These are phyloP conservation scores for Claviceps africana DNA, from an alignment of 2,329 filamentous ascomycete species.

Conservation along the genomic window DNA sequence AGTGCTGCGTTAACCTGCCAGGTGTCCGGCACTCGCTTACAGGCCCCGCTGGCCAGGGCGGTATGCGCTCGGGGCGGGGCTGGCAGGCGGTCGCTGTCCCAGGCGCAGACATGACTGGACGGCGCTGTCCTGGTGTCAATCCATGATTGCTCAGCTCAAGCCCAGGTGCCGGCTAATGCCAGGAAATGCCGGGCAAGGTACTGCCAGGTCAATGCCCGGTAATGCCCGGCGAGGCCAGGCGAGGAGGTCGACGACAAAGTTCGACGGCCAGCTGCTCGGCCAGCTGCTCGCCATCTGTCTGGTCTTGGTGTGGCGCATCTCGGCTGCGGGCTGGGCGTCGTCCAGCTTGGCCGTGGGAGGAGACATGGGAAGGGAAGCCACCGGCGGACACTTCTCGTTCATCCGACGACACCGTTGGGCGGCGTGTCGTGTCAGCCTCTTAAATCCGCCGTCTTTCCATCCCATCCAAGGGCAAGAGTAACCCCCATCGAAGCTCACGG, in stretches of 20 bases:
- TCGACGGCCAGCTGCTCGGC: not conserved
- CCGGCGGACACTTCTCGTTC: slow-evolving; percentile 2
- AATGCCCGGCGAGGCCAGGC: too few species aligned
- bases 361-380: not conserved
- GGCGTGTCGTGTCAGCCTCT: not conserved
- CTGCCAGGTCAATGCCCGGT: too few species aligned
- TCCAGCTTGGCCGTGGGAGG: not conserved
- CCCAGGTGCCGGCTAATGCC: not conserved
- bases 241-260: too few species aligned
- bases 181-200: not conserved
- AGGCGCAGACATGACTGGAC: not conserved
- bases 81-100: not conserved
- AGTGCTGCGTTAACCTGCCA: not conserved
- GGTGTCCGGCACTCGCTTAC: not conserved
- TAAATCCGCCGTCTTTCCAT: not conserved
- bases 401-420: not conserved
- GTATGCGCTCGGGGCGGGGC: too few species aligned
- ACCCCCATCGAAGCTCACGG: not conserved
- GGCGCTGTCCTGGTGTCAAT: not conserved
- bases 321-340: not conserved
- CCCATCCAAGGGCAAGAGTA: not conserved
- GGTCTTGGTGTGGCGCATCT: not conserved
- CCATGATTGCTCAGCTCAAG: too few species aligned
- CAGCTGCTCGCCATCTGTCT: not conserved
- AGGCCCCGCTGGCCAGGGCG: not conserved